Conservation (phyloP, 306 rosid genomes). For the apple (Malus domestica) region DNA sequence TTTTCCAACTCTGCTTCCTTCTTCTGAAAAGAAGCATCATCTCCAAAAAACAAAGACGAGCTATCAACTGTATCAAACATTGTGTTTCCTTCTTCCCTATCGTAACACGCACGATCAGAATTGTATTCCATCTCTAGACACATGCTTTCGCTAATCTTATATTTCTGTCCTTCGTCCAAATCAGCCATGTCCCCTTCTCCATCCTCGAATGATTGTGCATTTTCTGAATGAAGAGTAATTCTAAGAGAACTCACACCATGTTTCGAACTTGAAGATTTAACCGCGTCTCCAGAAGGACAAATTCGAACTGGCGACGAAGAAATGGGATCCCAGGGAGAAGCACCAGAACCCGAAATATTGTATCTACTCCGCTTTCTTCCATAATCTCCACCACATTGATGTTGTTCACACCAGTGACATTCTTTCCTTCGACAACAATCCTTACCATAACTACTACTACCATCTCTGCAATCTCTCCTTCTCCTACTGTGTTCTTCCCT, state of each 20-base stretch:
- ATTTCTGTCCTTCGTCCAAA: conserved; percentile 33
- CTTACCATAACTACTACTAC: conserved; percentile 19
- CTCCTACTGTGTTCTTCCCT: conserved; percentile 30
- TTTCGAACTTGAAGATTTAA: conserved; percentile 46
- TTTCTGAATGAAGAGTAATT: conserved; percentile 30
- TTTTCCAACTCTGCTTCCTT: conserved; percentile 93
- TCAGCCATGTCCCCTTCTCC: conserved; percentile 38
- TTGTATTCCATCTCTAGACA: conserved; percentile 81
- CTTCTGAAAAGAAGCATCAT: conserved; percentile 70
- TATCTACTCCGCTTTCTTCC: conserved; percentile 51
- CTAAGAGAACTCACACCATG: conserved; percentile 50
- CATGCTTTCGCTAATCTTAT: conserved; percentile 84
- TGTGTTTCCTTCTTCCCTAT: conserved; percentile 88
- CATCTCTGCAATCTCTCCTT: conserved; percentile 43
- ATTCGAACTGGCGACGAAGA: conserved; percentile 76
- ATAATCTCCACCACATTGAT: conserved; percentile 28
- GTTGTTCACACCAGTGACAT: conserved; percentile 29
- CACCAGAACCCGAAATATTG: conserved; percentile 10
- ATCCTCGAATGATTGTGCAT: conserved; percentile 21
- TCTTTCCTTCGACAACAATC: not conserved
- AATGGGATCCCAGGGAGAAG: conserved; percentile 80
- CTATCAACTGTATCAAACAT: conserved; percentile 49
- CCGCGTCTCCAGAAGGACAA: conserved; percentile 68
- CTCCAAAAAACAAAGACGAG: conserved; percentile 61
- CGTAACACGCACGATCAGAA: conserved; percentile 94